Percentiles rank a stretch among this genome's conserved stretches.
Conservation (phyloP, 768 basidiomycete genomes). For the Suillus placidus region DNA sequence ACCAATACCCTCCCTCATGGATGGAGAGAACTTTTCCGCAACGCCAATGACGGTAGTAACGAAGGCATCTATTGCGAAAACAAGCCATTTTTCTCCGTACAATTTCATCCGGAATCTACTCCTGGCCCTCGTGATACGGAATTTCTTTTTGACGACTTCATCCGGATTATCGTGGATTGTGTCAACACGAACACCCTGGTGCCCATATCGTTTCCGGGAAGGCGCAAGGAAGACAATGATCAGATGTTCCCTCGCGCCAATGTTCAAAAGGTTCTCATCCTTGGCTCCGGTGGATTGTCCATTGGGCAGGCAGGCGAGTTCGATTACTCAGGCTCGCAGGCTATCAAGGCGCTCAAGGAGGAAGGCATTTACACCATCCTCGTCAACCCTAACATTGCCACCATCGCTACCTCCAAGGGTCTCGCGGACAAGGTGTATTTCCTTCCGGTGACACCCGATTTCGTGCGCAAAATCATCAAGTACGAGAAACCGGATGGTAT, state of each 20-base stretch:
- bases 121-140: constrained; percentile 98
- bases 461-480: constrained; percentile 97
- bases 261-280: constrained; percentile 92
- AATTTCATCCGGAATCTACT: constrained; percentile 98
- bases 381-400: constrained; percentile 98
- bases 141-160: constrained; percentile 98
- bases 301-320: constrained; percentile 99
- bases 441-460: constrained; percentile 97
- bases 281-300: constrained; percentile 96
- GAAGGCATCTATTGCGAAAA: constrained; percentile 94
- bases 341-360: constrained; percentile 98
- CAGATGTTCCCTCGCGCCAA: constrained; percentile 67
- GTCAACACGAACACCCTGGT: constrained; percentile 53
- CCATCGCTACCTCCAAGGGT: constrained; percentile 96
- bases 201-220: constrained; percentile 74
- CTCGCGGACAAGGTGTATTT: constrained; percentile 99
- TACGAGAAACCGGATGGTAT: constrained; percentile 99
- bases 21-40: constrained; percentile 94
- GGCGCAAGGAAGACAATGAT: constrained; percentile 84
- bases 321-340: constrained; percentile 99
- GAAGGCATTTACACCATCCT: constrained; percentile 99
- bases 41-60: constrained; percentile 97
- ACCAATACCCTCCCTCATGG: constrained; percentile 71
- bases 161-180: constrained; percentile 82
- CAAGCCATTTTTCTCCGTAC: constrained; percentile 97